A percentile compares a stretch with the other conserved stretches of the same genome.
phyloP scores from a whole-genome alignment of 352 stramenopile genomes.

The Phytophthora podocarpi region DNA sequence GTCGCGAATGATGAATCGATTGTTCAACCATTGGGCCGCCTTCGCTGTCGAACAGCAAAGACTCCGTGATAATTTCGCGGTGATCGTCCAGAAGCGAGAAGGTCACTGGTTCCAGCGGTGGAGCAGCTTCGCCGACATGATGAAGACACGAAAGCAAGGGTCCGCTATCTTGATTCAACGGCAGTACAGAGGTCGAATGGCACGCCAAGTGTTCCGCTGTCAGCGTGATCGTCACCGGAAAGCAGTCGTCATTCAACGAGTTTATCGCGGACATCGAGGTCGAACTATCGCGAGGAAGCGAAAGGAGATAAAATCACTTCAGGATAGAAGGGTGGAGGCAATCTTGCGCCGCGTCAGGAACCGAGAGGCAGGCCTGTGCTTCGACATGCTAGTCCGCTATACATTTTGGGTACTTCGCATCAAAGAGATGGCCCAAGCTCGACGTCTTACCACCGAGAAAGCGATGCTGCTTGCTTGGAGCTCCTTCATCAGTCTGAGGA shows the following conservation, averaged over 20 bases:
- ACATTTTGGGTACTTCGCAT: conserved; percentile 31
- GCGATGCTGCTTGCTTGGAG: conserved; percentile 26
- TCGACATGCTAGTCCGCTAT: conserved; percentile 35
- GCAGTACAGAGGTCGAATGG: conserved; percentile 58
- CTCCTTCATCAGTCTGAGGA: conserved; percentile 26
- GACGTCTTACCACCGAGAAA: conserved; percentile 9
- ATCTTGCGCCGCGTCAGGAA: conserved; percentile 46
- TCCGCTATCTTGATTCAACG: conserved; percentile 61
- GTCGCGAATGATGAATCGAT: conserved; percentile 37
- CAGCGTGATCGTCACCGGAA: conserved; percentile 35
- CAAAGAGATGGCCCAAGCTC: conserved; percentile 38
- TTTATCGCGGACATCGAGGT: conserved; percentile 52
- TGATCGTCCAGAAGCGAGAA: conserved; percentile 48
- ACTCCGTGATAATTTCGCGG: conserved; percentile 51
- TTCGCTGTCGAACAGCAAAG: conserved; percentile 43
- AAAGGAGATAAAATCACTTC: conserved; percentile 32
- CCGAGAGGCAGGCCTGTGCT: conserved; percentile 31
- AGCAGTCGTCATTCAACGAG: conserved; percentile 54
- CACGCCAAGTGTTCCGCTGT: conserved; percentile 47
- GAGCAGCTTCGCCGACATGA: conserved; percentile 34
- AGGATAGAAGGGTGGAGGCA: conserved; percentile 28
- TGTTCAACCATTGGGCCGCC: conserved; percentile 65
- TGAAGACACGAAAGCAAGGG: conserved; percentile 33
- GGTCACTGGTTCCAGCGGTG: conserved; percentile 58
- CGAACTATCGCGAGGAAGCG: conserved; percentile 23